These are phyloP conservation scores for Solidago caesia DNA, from an alignment of 129 eudicot species.

Conservation along the genomic window DNA sequence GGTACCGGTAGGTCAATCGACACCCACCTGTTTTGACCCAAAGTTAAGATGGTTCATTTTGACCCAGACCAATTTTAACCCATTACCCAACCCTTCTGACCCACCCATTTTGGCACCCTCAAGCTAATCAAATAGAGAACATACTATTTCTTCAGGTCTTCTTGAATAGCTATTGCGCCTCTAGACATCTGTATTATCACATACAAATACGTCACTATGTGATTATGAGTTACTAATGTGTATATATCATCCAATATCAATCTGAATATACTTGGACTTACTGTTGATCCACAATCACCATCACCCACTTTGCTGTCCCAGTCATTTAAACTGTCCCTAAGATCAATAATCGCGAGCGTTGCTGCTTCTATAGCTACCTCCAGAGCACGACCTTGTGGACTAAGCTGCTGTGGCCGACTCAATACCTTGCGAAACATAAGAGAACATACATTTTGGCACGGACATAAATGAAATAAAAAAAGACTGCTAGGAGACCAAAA, in stretches of 20 bases:
- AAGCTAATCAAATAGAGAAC: conserved; percentile 22
- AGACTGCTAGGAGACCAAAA: conserved; percentile 11
- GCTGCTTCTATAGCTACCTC: conserved; percentile 97
- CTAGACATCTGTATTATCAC: conserved; percentile 64
- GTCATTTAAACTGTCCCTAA: conserved; percentile 72
- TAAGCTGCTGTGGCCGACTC: conserved; percentile 74
- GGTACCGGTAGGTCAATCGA: too few relatives aligned
- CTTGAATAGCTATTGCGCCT: conserved; percentile 87
- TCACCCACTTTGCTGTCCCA: conserved; percentile 98
- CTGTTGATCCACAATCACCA: conserved; percentile 99
- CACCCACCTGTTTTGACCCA: too few relatives aligned
- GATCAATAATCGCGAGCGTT: conserved; percentile 52
- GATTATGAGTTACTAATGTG: background rate
- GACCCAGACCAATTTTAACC: too few relatives aligned
- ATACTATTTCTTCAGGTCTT: conserved; percentile 82
- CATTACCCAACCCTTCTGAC: background rate
- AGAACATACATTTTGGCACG: background rate
- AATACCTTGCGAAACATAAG: conserved; percentile 43
- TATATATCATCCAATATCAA: background rate
- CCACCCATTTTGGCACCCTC: conserved; percentile 2
- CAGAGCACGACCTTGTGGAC: conserved; percentile 63
- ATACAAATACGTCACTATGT: conserved; percentile 11
- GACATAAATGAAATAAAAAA: background rate
- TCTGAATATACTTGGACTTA: conserved; percentile 37
- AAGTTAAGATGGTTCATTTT: too few relatives aligned